Evolutionary conservation across 306 rosid genomes (phyloP), one percentile per base, ranked within the genome.

Genomic region (Senna siamea): DNA sequence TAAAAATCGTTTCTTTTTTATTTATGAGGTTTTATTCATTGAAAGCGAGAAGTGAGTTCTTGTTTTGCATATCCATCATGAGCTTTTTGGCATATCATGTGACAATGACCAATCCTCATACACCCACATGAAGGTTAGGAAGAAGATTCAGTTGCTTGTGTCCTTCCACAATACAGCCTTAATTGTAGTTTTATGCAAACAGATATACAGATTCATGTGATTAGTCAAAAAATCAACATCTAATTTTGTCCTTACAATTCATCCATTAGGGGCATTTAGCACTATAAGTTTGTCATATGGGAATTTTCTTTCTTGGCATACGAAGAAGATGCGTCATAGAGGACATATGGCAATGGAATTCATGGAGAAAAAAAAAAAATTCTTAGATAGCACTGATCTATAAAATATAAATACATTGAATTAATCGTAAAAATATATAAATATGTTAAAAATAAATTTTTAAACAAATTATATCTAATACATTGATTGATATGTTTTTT

Each of bases 141-240:
- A 54, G 52, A 40, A 18, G 9, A 66, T 15, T 67, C 79, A 75
- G 67, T 37, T 75, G 50, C 59, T 4, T 55, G 32, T 75, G 79
- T 66, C 73, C 64, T 47, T 55, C 58, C 15, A 30, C 6, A 28
- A 9, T 57, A 65, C 32, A n/a, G 28, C 56, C 26, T 17, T 18
- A 17, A 7, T 51, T 18, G 23, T 17, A 41, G 40, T 54, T 66
- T 66, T 47, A 76, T 19, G 51, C 52, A n/a, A 56, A 44, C 74
- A 44, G 5, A 35, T 69, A 68, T 44, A 22, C 76, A 59, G 0
- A 26, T 26, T 26, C 2, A 26, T 26, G 1, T 26, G 3, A 26
- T 26, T 26, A 1, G 30, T 26, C 30, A 26, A 26, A 26, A 26
- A 26, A 60, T 18, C 55, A 56, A 55, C 48, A 69, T 17, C 32